A percentile compares a stretch with the other conserved stretches of the same genome.
Conservation (phyloP, 768 basidiomycete genomes). For the Mycena rebaudengoi region DNA sequence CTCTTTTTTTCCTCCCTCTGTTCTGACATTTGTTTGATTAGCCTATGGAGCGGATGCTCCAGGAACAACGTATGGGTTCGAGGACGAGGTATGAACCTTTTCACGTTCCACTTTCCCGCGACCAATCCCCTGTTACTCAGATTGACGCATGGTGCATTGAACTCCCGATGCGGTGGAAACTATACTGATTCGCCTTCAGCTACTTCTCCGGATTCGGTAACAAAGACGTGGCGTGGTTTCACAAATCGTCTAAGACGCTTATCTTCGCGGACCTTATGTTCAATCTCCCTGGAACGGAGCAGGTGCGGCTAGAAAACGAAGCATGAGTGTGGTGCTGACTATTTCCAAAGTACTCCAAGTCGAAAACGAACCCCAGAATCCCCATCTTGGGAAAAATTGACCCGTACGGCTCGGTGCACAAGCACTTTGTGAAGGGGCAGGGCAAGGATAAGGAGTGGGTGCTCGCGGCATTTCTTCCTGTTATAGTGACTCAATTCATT, state of each 20-base stretch:
- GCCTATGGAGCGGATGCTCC: slow-evolving; percentile 72
- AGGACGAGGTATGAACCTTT: slow-evolving; percentile 59
- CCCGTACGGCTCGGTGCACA: slow-evolving; percentile 46
- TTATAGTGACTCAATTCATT: neutral
- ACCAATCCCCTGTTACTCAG: slow-evolving; percentile 32
- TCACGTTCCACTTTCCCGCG: neutral
- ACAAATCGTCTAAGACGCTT: slow-evolving; percentile 72
- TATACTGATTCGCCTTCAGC: slow-evolving; percentile 39
- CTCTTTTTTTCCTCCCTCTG: neutral
- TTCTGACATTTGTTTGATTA: slow-evolving; percentile 25
- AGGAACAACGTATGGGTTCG: slow-evolving; percentile 78
- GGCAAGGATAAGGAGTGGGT: slow-evolving; percentile 52
- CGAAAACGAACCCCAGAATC: slow-evolving; percentile 33
- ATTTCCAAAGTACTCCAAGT: slow-evolving; percentile 49
- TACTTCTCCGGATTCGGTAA: slow-evolving; percentile 78
- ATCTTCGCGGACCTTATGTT: slow-evolving; percentile 86
- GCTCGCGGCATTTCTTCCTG: neutral
- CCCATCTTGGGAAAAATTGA: slow-evolving; percentile 39
- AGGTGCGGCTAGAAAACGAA: slow-evolving; percentile 48
- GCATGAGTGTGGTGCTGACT: neutral
- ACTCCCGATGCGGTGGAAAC: neutral
- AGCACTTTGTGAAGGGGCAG: slow-evolving; percentile 42
- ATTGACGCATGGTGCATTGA: slow-evolving; percentile 57
- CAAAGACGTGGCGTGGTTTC: slow-evolving; percentile 87
- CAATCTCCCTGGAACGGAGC: slow-evolving; percentile 83